A percentile compares a stretch with the other conserved stretches of the same genome.
Conservation (phyloP, 805 yeast species). For the Nakazawaea populi region DNA sequence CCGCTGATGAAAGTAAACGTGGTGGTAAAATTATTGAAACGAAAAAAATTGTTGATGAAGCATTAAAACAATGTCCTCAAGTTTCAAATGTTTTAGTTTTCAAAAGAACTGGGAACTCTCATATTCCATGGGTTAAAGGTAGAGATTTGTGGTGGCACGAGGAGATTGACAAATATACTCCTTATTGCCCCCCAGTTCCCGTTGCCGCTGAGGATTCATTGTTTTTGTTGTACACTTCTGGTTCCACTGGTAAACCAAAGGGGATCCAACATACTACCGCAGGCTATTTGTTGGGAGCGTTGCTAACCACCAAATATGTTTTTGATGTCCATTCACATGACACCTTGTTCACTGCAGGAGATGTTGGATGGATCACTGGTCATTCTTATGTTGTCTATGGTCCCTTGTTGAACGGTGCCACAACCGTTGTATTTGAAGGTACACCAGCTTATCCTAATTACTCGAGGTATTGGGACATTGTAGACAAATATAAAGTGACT, state of each 20-base stretch:
- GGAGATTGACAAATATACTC: slow-evolving; percentile 58
- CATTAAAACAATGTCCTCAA: slow-evolving; percentile 57
- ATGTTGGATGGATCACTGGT: slow-evolving; percentile 90
- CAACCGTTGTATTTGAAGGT: slow-evolving; percentile 79
- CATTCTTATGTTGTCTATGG: slow-evolving; percentile 82
- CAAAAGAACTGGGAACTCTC: slow-evolving; percentile 63
- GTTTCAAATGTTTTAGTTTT: slow-evolving; percentile 67
- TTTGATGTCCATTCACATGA: slow-evolving; percentile 76
- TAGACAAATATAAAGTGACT: slow-evolving; percentile 63
- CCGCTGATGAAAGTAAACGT: slow-evolving; percentile 78
- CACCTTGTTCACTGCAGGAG: slow-evolving; percentile 80
- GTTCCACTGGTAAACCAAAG: slow-evolving; percentile 86
- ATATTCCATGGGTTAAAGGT: slow-evolving; percentile 41
- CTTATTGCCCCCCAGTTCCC: slow-evolving; percentile 68
- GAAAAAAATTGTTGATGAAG: slow-evolving; percentile 79
- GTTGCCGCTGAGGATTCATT: slow-evolving; percentile 78
- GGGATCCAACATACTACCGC: slow-evolving; percentile 82
- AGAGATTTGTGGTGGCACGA: slow-evolving; percentile 79
- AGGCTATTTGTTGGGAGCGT: slow-evolving; percentile 71
- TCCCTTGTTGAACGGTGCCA: slow-evolving; percentile 69
- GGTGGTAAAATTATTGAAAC: slow-evolving; percentile 80
- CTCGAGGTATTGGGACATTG: slow-evolving; percentile 76
- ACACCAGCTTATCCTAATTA: slow-evolving; percentile 82
- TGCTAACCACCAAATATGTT: slow-evolving; percentile 65
- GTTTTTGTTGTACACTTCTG: slow-evolving; percentile 78